Base-by-base conservation (phyloP, 768 basidiomycete genomes). In the Filobasidium wieringae region DNA sequence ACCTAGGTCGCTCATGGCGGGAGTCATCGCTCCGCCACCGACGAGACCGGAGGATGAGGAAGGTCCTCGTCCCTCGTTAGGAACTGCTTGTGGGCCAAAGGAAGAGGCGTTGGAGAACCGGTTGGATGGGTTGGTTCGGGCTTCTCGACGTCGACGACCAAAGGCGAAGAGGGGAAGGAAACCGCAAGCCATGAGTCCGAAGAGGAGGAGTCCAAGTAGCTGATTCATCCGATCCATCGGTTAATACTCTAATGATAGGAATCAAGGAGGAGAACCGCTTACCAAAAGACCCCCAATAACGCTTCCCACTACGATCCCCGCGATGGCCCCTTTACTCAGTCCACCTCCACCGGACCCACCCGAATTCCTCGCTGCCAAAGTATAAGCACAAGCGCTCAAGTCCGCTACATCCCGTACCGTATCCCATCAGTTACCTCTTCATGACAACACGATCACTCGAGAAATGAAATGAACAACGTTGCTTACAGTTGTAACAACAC, bases 241-340 rank as follows among this genome's bases (percentile, higher is more conserved):
- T 12, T 19, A n/a, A 15, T n/a, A 66, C 69, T 59, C n/a, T n/a
- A n/a, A n/a, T n/a, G n/a, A n/a, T n/a, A n/a, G n/a, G n/a, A n/a
- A n/a, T n/a, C n/a, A n/a, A n/a, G n/a, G n/a, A n/a, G n/a, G n/a
- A n/a, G n/a, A n/a, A n/a, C n/a, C n/a, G n/a, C n/a, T n/a, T 45
- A 70, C 67, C 32, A 72, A 57, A 2, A 72, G 54, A 47, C 69
- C 69, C 11, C 69, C 69, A 6, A 72, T 39, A 17, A 71, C 65
- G 51, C 63, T 58, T 4, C 71, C 71, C 9, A 72, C 66, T 15
- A 70, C 64, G 1, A 64, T 65, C 17, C 71, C 71, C 7, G 71
- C 71, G 27, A 71, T 50, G 47, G 59, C 61, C 27, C 71, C 71
- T 15, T 61, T 59, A 14, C 58, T 62, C 12, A 72, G 53, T 7